Percentiles rank a stretch among this genome's conserved stretches.
These are phyloP conservation scores for Clarireedia homoeocarpa DNA, from an alignment of 2,329 filamentous ascomycete genomes.

Conservation along the genomic window DNA sequence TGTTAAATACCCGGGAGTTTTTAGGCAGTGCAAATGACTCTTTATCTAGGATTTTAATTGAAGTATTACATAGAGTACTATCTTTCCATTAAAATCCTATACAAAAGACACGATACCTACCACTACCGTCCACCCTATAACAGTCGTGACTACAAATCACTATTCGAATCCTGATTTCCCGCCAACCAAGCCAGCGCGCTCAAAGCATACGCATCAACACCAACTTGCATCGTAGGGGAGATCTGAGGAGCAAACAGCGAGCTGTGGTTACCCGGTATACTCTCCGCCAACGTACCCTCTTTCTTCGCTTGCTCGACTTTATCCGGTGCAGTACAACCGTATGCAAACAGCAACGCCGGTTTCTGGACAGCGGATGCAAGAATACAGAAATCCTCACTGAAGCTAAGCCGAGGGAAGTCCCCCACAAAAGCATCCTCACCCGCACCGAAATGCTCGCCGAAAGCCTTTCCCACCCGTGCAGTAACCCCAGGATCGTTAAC, in stretches of 20 bases:
- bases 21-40: too few species aligned
- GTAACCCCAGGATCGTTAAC: conserved; percentile 12
- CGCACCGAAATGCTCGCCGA: not conserved
- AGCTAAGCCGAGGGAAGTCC: conserved; percentile 5
- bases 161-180: not conserved
- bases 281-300: conserved; percentile 36
- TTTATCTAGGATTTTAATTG: too few species aligned
- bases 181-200: conserved; percentile 39
- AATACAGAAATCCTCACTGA: conserved; percentile 30
- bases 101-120: too few species aligned
- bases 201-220: conserved; percentile 40
- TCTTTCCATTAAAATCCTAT: too few species aligned
- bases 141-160: too few species aligned
- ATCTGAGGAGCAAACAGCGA: conserved; percentile 49
- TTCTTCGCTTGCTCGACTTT: conserved; percentile 40
- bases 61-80: too few species aligned
- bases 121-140: too few species aligned
- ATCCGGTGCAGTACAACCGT: conserved; percentile 43
- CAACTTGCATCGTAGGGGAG: conserved; percentile 47
- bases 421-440: conserved; percentile 3
- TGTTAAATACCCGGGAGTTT: too few species aligned
- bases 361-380: conserved; percentile 36
- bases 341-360: conserved; percentile 38
- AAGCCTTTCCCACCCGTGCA: not conserved
- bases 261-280: conserved; percentile 49